These are phyloP conservation scores for Kuraishia floccosa DNA, from an alignment of 805 yeast species.

Conservation along the genomic window DNA sequence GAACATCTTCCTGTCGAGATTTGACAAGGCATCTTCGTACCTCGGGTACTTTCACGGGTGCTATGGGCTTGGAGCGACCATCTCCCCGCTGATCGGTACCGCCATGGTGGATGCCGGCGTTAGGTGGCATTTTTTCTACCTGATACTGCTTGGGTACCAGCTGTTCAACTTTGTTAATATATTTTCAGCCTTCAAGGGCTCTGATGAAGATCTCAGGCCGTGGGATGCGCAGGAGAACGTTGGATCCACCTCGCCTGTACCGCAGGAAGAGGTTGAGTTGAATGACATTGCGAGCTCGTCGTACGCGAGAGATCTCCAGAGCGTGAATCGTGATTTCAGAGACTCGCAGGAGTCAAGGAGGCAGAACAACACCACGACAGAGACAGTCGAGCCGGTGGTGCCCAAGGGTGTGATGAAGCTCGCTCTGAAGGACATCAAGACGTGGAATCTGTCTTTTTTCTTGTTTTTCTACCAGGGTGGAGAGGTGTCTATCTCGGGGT, in stretches of 20 bases:
- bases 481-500: slow-evolving; percentile 60
- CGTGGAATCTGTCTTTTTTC: slow-evolving; percentile 40
- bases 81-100: slow-evolving; percentile 57
- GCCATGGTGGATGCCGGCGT: slow-evolving; percentile 35
- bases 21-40: slow-evolving; percentile 42
- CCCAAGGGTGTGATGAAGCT: slow-evolving; percentile 19
- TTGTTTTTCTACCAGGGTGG: slow-evolving; percentile 58
- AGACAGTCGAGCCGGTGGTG: slow-evolving; percentile 9
- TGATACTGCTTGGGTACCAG: slow-evolving; percentile 32
- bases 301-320: not conserved
- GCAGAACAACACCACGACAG: not conserved
- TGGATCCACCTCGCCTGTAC: not conserved
- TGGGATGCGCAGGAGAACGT: slow-evolving; percentile 18
- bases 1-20: slow-evolving; percentile 37
- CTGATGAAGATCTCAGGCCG: slow-evolving; percentile 30
- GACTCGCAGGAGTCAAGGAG: not conserved
- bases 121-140: slow-evolving; percentile 43
- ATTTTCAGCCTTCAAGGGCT: slow-evolving; percentile 34
- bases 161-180: slow-evolving; percentile 20
- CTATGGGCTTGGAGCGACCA: slow-evolving; percentile 65
- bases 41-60: slow-evolving; percentile 57
- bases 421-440: slow-evolving; percentile 26
- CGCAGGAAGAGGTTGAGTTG: slow-evolving; percentile 8
- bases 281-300: not conserved
- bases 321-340: slow-evolving; percentile 2